phyloP scores from a whole-genome alignment of 1,139 yeast species.

The Ashbya aceris region DNA sequence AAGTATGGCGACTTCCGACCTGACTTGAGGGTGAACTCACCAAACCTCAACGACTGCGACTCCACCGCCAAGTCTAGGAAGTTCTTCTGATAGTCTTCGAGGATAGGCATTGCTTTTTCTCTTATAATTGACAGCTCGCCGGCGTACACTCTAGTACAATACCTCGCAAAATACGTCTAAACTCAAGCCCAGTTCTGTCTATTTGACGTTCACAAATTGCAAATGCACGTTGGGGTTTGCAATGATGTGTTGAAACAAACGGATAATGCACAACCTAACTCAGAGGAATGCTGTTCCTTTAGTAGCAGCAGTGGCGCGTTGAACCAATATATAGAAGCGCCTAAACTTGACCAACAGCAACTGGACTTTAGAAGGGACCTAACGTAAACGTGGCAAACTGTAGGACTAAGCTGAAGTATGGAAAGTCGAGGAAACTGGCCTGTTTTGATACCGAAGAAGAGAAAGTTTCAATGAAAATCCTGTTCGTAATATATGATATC shows the following conservation, averaged over 20 bases:
- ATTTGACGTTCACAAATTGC: no score
- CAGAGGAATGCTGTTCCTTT: no score
- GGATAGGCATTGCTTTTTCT: conserved; percentile 15
- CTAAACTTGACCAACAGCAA: neutral
- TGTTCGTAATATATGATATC: no score
- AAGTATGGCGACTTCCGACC: conserved; percentile 95
- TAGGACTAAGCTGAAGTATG: no score
- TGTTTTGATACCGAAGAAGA: no score
- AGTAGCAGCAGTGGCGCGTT: no score
- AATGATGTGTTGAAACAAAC: no score
- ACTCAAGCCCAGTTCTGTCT: neutral
- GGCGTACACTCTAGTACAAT: neutral
- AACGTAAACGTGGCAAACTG: neutral
- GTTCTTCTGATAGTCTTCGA: conserved; percentile 48
- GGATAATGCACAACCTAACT: no score
- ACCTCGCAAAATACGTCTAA: neutral
- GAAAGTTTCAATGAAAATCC: no score
- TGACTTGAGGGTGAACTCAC: conserved; percentile 79
- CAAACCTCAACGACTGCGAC: conserved; percentile 75
- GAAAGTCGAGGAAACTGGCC: no score
- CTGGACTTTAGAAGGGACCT: neutral
- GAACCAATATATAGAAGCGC: neutral
- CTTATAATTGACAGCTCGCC: neutral
- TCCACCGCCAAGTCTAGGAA: conserved; percentile 77
- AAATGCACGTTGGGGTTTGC: no score